Conservation (phyloP, 371 early-diverging fungal genomes). For the Conidiobolus incongruus region DNA sequence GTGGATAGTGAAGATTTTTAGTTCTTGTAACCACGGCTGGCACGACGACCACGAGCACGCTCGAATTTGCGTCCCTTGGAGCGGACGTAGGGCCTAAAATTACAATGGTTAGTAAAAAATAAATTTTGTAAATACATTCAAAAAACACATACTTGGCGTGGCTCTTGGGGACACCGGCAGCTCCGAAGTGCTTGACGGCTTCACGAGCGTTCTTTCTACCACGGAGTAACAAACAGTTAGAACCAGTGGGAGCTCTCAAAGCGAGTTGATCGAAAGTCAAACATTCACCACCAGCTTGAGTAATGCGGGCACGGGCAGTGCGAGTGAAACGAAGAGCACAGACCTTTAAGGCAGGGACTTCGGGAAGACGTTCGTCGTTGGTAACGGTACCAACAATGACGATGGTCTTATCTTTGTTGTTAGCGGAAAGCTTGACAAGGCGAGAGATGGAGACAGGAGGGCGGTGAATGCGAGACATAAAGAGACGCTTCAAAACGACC, state of each 20-base stretch:
- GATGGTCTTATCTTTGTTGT: slow-evolving; percentile 60
- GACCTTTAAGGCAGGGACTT: slow-evolving; percentile 86
- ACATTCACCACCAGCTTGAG: slow-evolving; percentile 95
- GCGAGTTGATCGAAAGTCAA: slow-evolving; percentile 97
- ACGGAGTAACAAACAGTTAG: slow-evolving; percentile 87
- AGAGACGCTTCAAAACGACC: slow-evolving; percentile 92
- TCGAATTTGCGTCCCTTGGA: slow-evolving; percentile 99
- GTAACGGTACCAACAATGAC: slow-evolving; percentile 91
- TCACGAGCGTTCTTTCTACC: slow-evolving; percentile 80
- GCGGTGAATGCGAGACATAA: slow-evolving; percentile 92
- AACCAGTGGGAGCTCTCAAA: slow-evolving; percentile 88
- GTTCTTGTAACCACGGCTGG: slow-evolving; percentile 82
- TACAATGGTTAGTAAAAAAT: slow-evolving; percentile 5
- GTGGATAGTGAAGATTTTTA: slow-evolving; percentile 13
- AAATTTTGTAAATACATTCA: not conserved
- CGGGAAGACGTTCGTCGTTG: slow-evolving; percentile 83
- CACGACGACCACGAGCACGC: slow-evolving; percentile 95
- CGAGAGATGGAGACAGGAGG: slow-evolving; percentile 88
- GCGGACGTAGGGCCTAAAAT: slow-evolving; percentile 76
- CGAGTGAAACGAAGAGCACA: slow-evolving; percentile 89
- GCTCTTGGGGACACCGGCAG: slow-evolving; percentile 64
- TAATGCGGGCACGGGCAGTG: slow-evolving; percentile 88
- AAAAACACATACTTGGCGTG: slow-evolving; percentile 31
- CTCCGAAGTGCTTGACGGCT: slow-evolving; percentile 90
- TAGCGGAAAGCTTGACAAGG: slow-evolving; percentile 35